These are phyloP conservation scores for Erodium moschatum DNA, from an alignment of 441 rosid species.

Conservation along the genomic window DNA sequence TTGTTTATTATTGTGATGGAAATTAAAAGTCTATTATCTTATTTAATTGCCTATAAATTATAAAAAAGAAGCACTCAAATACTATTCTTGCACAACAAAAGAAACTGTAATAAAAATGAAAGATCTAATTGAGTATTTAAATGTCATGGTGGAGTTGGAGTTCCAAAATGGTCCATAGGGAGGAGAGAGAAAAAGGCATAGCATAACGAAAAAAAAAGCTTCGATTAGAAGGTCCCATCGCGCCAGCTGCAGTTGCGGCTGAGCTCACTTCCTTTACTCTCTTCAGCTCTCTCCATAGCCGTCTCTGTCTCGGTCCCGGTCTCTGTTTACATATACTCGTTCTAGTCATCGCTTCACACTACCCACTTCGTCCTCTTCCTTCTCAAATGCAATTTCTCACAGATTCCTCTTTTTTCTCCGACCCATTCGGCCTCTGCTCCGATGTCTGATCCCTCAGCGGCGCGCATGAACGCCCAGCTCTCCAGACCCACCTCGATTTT, in stretches of 20 bases:
- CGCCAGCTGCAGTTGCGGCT: neutral
- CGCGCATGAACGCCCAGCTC: constrained; percentile 34
- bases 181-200: neutral
- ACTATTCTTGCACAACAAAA: neutral
- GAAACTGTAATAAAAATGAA: no score
- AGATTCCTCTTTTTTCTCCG: neutral
- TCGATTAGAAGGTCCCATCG: constrained; percentile 6
- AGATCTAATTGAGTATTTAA: no score
- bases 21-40: neutral
- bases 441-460: constrained; percentile 12
- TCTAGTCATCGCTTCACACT: neutral
- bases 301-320: neutral
- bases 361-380: neutral
- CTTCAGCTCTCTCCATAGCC: neutral
- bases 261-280: neutral
- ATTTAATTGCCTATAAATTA: neutral
- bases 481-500: constrained; percentile 48
- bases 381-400: neutral
- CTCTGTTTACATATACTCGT: neutral
- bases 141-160: no score
- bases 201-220: neutral
- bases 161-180: no score
- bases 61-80: neutral
- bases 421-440: neutral
- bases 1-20: neutral